Evolutionary conservation across 345 rosid genomes (phyloP).

Genomic region (Sonneratia alba): DNA sequence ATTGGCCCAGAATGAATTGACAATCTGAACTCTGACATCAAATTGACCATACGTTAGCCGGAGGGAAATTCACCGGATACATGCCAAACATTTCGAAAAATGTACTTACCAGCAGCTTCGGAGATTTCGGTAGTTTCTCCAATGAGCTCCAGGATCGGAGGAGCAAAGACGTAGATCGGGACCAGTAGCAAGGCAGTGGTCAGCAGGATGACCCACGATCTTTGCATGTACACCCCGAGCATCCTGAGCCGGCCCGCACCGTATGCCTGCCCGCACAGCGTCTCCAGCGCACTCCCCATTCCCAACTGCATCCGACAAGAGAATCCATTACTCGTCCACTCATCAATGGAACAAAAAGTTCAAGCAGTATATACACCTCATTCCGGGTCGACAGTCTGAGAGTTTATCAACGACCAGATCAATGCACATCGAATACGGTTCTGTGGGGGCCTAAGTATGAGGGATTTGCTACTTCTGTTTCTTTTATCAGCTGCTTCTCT

Average conservation of each 20-base stretch:
- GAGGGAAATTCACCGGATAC: neutral
- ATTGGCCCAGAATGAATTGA: neutral
- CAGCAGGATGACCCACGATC: conserved; percentile 81
- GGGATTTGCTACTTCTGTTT: too few species aligned
- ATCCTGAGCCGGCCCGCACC: conserved; percentile 70
- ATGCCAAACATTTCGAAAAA: neutral
- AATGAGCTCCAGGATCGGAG: conserved; percentile 54
- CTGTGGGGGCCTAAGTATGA: too few species aligned
- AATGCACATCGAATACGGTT: too few species aligned
- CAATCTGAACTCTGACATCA: too few species aligned
- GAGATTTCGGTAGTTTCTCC: conserved; percentile 72
- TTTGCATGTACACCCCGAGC: conserved; percentile 88
- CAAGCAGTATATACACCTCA: neutral
- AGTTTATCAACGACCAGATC: too few species aligned
- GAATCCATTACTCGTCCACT: neutral
- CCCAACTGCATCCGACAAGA: conserved; percentile 42
- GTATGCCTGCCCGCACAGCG: conserved; percentile 82
- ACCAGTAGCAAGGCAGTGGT: conserved; percentile 46
- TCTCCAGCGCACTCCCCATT: conserved; percentile 91
- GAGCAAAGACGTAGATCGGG: conserved; percentile 72
- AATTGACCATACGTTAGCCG: neutral
- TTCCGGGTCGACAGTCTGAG: too few species aligned
- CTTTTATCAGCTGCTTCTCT: too few species aligned
- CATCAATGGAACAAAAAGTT: neutral
- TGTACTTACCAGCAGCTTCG: conserved; percentile 64